These are phyloP conservation scores for Camellia oleifera DNA, from an alignment of 179 eudicot genomes.

Conservation along the genomic window DNA sequence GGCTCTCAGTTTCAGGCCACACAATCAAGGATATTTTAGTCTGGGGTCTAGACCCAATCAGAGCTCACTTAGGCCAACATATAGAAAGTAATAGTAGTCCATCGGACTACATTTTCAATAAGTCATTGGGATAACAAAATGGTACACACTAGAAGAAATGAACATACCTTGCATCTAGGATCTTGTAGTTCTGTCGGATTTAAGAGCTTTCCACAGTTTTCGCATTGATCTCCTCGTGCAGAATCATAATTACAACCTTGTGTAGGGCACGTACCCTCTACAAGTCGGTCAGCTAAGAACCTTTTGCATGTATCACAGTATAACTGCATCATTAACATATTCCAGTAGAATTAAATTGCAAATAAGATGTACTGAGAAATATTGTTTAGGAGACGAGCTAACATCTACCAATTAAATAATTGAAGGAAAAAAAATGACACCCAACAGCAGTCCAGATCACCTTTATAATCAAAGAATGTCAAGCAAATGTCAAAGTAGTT, in stretches of 20 bases:
- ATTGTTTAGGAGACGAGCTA: not conserved
- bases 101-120: not conserved
- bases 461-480: not conserved
- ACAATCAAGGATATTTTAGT: not conserved
- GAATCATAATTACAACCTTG: conserved; percentile 84
- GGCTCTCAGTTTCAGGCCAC: not conserved
- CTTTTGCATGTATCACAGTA: conserved; percentile 78
- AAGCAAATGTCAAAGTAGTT: not conserved
- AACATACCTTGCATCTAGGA: conserved; percentile 81
- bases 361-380: not conserved
- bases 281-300: conserved; percentile 88
- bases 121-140: not conserved
- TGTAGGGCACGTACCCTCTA: conserved; percentile 85
- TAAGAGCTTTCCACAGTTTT: conserved; percentile 85
- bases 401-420: not conserved
- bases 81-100: not conserved
- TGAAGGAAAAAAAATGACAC: not conserved
- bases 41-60: not conserved
- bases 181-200: conserved; percentile 86
- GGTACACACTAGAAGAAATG: not conserved
- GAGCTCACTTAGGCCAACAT: not conserved
- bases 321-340: conserved; percentile 48
- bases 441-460: not conserved
- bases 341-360: not conserved
- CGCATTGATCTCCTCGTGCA: conserved; percentile 99